Conservation (phyloP, 768 basidiomycete genomes). For the Lactarius indigo region DNA sequence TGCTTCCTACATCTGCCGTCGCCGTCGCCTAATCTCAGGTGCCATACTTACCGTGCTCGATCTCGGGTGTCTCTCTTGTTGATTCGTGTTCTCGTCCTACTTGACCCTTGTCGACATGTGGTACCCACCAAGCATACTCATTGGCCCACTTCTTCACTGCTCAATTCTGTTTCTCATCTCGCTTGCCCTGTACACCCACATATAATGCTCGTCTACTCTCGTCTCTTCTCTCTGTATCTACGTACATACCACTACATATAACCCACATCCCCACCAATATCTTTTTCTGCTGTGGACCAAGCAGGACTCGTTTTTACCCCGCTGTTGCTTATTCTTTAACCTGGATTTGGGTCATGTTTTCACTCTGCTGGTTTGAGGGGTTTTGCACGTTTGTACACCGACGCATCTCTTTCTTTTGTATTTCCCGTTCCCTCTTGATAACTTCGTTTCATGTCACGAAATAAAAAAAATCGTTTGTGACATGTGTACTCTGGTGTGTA, state of each 20-base stretch:
- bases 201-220: background rate
- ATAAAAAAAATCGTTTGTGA: background rate
- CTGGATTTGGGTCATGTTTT: background rate
- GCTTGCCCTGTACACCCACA: background rate
- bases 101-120: background rate
- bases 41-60: background rate
- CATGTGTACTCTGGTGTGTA: background rate
- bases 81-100: background rate
- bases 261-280: background rate
- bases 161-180: slow-evolving; percentile 3
- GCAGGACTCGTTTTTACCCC: background rate
- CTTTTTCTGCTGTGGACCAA: slow-evolving; percentile 3
- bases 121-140: background rate
- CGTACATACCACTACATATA: slow-evolving; percentile 4
- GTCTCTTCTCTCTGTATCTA: background rate
- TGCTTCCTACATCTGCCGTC: background rate
- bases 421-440: background rate
- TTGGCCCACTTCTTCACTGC: background rate
- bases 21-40: background rate
- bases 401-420: background rate
- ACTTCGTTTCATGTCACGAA: background rate
- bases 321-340: background rate
- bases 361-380: slow-evolving; percentile 25
- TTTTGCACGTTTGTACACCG: slow-evolving; percentile 2
- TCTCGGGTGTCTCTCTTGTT: background rate